Conservation (phyloP, 1,284 basidiomycete species). For the Singerocomus rubriflavus region DNA sequence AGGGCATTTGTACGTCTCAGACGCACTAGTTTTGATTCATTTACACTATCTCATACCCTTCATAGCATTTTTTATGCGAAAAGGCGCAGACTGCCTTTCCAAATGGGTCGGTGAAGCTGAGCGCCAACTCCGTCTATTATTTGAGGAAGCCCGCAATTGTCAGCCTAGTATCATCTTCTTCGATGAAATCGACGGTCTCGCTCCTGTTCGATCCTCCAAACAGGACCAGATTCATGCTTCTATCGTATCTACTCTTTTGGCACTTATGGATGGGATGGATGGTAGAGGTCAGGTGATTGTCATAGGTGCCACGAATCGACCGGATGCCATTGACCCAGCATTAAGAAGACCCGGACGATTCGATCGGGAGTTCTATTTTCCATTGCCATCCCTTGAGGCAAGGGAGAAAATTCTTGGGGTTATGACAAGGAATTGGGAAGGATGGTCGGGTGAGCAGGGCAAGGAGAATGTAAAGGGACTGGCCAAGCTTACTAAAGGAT, state of each 20-base stretch:
- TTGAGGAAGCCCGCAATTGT: constrained; percentile 91
- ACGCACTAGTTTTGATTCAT: background rate
- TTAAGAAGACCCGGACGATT: constrained; percentile 93
- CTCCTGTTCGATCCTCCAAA: constrained; percentile 95
- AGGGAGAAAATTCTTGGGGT: constrained; percentile 88
- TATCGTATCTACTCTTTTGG: constrained; percentile 94
- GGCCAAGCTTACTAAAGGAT: constrained; percentile 93
- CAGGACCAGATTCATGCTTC: constrained; percentile 99
- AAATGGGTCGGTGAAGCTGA: constrained; percentile 99
- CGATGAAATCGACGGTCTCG: constrained; percentile 98
- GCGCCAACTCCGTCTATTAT: constrained; percentile 90
- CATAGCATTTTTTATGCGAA: constrained; percentile 98
- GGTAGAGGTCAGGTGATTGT: constrained; percentile 97
- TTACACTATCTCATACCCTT: background rate
- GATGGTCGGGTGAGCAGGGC: constrained; percentile 65
- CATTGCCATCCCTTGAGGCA: constrained; percentile 82
- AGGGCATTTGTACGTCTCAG: constrained; percentile 74
- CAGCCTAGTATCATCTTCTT: constrained; percentile 98
- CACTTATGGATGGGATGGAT: constrained; percentile 99
- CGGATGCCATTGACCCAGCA: constrained; percentile 96
- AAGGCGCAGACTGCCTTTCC: constrained; percentile 96
- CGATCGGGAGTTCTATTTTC: constrained; percentile 98
- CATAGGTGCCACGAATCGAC: constrained; percentile 96
- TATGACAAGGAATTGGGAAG: constrained; percentile 90
- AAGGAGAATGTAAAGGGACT: constrained; percentile 65